Conservation (phyloP, 352 stramenopile genomes). For the Pythium guiyangense region DNA sequence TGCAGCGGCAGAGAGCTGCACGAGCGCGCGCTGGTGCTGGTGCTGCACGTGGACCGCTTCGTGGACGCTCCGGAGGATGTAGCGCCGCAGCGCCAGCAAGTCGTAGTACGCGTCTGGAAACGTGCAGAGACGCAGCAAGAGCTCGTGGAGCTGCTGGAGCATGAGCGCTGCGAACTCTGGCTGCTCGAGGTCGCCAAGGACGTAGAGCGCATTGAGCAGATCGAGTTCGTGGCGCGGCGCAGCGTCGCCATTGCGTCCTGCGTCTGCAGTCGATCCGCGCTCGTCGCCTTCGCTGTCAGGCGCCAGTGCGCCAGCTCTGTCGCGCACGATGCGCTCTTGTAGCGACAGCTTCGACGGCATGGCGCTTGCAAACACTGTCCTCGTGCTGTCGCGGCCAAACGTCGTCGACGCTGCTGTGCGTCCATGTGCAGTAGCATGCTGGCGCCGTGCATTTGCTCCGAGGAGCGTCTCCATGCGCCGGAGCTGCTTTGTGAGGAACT, state of each 20-base stretch:
- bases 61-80: conserved; percentile 59
- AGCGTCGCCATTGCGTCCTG: background rate
- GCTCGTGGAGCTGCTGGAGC: conserved; percentile 39
- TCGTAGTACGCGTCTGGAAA: conserved; percentile 58
- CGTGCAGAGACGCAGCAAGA: conserved; percentile 28
- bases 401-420: background rate
- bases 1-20: conserved; percentile 1
- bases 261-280: conserved; percentile 3
- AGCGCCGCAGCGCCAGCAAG: conserved; percentile 38
- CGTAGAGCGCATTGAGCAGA: conserved; percentile 38
- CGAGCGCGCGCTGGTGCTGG: conserved; percentile 27
- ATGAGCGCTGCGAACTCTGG: conserved; percentile 36
- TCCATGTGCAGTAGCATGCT: conserved; percentile 3
- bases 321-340: conserved; percentile 14
- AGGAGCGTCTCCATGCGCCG: conserved; percentile 48
- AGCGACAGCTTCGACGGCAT: conserved; percentile 5
- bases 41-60: conserved; percentile 42
- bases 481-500: conserved; percentile 66
- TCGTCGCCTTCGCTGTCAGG: conserved; percentile 14
- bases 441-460: conserved; percentile 16
- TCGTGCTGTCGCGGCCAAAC: background rate
- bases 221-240: conserved; percentile 25
- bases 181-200: conserved; percentile 47
- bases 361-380: conserved; percentile 14
- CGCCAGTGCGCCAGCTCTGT: conserved; percentile 15